Base-by-base conservation (phyloP, 805 yeast genomes). In the Suhomyces prunicola region DNA sequence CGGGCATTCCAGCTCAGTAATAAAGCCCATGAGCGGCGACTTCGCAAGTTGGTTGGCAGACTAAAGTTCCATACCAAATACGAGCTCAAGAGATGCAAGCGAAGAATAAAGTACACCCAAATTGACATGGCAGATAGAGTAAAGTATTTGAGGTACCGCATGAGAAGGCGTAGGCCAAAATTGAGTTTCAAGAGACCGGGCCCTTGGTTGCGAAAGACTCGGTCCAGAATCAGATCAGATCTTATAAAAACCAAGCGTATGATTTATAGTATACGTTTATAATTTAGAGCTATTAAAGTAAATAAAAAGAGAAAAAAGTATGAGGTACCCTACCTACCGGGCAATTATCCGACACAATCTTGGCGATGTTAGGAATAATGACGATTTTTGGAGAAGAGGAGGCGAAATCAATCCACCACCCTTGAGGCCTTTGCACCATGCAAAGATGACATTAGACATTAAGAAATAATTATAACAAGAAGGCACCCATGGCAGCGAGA, bases 401-500 rank as follows among this genome's bases (percentile, higher is more conserved):
- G 23, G 24, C 19, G 42, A 3, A 39, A 39, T 39, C 42, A 39
- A 39, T 39, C 24, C 24, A 19, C 42, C 8, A 9, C 42, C 42
- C 22, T 33, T 33, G 8, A 17, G 9, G 7, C 23, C 42, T 39
- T 39, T 39, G 42, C 22, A 17, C 41, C 33, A 33, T 33, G 36
- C 36, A 33, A 39, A 39, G 42, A 19, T 19, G 9, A 19, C 42
- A 39, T 39, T 39, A 39, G 19, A 46, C 41, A 47, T 47, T 47
- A 47, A 35, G 15, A 12, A 19, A 7, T 13, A 35, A 46, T 63
- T 67, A 71, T 54, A 70, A 66, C 62, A 74, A 70, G 58, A 65
- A 62, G 53, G 74, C 78, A 57, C 72, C 77, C 51, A 73, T 55
- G 66, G 74, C 78, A 52, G 71, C 79, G 46, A 70, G 51, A 63